A percentile compares a stretch with the other conserved stretches of the same genome.
phyloP scores from a whole-genome alignment of 345 rosid genomes.

The Citrus australasica region DNA sequence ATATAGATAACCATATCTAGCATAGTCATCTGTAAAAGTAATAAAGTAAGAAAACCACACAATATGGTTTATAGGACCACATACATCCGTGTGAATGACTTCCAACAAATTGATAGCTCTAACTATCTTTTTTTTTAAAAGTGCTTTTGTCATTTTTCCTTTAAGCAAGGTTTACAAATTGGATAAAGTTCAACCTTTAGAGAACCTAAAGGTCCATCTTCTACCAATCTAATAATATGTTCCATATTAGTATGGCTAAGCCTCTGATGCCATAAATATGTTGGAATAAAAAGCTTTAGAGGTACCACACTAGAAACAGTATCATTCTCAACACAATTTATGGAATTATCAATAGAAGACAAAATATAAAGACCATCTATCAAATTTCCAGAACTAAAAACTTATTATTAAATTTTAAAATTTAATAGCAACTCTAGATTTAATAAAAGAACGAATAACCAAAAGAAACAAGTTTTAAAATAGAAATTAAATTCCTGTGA shows the following conservation, averaged over 20 bases:
- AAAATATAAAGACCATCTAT: neutral
- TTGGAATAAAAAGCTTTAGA: no score
- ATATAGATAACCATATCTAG: neutral
- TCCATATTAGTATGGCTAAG: neutral
- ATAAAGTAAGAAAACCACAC: neutral
- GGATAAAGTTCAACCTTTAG: neutral
- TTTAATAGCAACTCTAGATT: neutral
- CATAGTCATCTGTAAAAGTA: neutral
- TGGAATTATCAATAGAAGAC: no score
- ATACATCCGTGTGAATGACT: neutral
- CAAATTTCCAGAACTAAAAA: neutral
- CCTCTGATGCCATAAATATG: neutral
- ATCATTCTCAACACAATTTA: neutral
- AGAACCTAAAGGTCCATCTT: neutral
- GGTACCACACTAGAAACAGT: neutral
- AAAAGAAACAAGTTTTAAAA: neutral
- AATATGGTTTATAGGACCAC: neutral
- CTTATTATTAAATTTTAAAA: no score
- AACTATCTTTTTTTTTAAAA: no score
- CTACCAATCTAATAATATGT: no score
- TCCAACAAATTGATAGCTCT: neutral
- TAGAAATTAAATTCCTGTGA: neutral
- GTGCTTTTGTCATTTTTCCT: no score
- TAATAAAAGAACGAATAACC: no score
- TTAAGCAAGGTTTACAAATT: neutral